phyloP scores from a whole-genome alignment of 75 land plant species.

The Cryptomeria japonica region DNA sequence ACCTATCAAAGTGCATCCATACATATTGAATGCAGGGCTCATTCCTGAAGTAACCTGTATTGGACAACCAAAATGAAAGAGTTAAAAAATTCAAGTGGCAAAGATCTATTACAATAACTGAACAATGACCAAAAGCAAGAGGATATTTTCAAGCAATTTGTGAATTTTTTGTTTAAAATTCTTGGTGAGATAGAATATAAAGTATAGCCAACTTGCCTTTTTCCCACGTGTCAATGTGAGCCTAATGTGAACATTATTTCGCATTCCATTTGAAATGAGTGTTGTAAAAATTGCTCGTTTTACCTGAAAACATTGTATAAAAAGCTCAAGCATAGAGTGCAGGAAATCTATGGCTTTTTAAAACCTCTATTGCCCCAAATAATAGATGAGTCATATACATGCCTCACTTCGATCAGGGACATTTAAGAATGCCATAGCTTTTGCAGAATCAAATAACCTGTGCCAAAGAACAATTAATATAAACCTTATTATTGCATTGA shows the following conservation, averaged over 20 bases:
- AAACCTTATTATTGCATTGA: background rate
- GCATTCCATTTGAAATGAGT: slow-evolving; percentile 88
- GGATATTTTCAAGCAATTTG: background rate
- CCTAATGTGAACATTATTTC: slow-evolving; percentile 83
- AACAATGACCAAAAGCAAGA: background rate
- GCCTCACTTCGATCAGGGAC: slow-evolving; percentile 86
- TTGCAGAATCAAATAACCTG: slow-evolving; percentile 95
- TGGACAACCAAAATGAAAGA: slow-evolving; percentile 4
- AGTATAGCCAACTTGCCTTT: slow-evolving; percentile 50
- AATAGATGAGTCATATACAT: slow-evolving; percentile 6
- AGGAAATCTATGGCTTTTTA: background rate
- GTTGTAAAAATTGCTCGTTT: slow-evolving; percentile 87
- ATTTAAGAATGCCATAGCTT: slow-evolving; percentile 91
- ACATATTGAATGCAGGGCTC: slow-evolving; percentile 94
- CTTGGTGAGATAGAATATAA: background rate
- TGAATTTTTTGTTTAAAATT: background rate
- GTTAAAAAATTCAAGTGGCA: background rate
- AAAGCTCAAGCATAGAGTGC: background rate
- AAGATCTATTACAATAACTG: background rate
- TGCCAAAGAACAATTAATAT: background rate
- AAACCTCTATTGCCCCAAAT: background rate
- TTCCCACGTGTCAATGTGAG: slow-evolving; percentile 92
- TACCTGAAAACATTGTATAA: slow-evolving; percentile 40
- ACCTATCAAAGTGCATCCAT: slow-evolving; percentile 97
- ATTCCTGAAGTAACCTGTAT: slow-evolving; percentile 95